Evolutionary conservation across 441 rosid genomes (phyloP), one percentile per base, ranked within the genome.

Genomic region (Metrosideros polymorpha): DNA sequence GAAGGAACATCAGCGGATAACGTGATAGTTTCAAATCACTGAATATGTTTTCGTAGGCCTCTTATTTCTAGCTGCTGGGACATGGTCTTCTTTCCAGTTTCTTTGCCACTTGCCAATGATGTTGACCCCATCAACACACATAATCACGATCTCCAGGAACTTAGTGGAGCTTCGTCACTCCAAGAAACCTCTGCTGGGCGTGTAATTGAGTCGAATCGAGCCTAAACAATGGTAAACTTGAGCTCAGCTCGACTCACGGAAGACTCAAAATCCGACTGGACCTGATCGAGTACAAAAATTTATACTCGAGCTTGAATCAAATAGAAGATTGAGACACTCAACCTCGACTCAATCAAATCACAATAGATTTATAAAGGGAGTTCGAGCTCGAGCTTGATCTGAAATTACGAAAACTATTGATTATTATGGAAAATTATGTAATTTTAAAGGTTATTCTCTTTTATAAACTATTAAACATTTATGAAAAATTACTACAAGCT

Each of bases 311-410:
- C 30, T 27, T 1, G 30, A 27, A 27, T 9, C 8, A 27, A 2
- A n/a, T 0, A 57, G 0, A 57, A n/a, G 18, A n/a, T n/a, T 8
- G 12, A n/a, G 32, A 57, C 32, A 3, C 29, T 57, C 30, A n/a
- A 57, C 27, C 2, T 57, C 19, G 32, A n/a, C 9, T 1, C 32
- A 0, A 57, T 57, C 18, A 0, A 57, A 57, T 6, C 0, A 56
- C 15, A 1, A 25, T 57, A 27, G 18, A 57, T n/a, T 57, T 12
- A 57, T 2, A 57, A 0, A 52, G n/a, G 6, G 54, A 52, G 6
- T 52, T 17, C 8, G 24, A 52, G 17, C 54, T 52, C 7, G 9
- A 52, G 32, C 29, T 57, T 57, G 63, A n/a, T 57, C 32, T 13
- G 2, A 6, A n/a, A n/a, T n/a, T n/a, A n/a, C n/a, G n/a, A n/a